Conservation (phyloP, 2,329 filamentous ascomycete species). For the Cladophialophora chaetospira region DNA sequence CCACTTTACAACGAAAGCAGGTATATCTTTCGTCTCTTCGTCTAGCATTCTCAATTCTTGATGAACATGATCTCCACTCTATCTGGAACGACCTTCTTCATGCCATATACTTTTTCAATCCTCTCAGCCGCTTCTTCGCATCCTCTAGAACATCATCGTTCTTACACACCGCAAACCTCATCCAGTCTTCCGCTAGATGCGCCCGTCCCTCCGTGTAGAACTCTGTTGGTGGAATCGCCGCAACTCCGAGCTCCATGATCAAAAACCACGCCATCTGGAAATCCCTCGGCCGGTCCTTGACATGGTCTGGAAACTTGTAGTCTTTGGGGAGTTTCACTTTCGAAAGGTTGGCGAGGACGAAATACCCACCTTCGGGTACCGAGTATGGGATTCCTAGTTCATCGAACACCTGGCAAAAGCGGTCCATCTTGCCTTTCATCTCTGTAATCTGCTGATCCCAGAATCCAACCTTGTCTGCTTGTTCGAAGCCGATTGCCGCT, state of each 20-base stretch:
- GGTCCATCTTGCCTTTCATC: constrained; percentile 86
- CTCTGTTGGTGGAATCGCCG: constrained; percentile 93
- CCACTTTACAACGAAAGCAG: too few species aligned
- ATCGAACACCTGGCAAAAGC: constrained; percentile 79
- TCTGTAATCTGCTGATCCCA: constrained; percentile 81
- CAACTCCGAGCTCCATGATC: constrained; percentile 93
- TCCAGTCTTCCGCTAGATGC: constrained; percentile 85
- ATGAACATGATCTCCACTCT: too few species aligned
- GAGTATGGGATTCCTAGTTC: constrained; percentile 80
- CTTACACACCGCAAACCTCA: constrained; percentile 96
- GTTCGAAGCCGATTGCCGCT: constrained; percentile 87
- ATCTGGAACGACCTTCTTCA: too few species aligned
- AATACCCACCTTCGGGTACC: constrained; percentile 95
- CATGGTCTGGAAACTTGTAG: constrained; percentile 88
- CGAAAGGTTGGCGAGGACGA: constrained; percentile 89
- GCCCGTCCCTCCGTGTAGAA: constrained; percentile 89
- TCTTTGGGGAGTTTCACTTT: constrained; percentile 80
- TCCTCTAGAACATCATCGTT: constrained; percentile 79
- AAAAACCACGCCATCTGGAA: constrained; percentile 96
- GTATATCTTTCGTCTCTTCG: too few species aligned
- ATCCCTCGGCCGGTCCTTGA: constrained; percentile 81
- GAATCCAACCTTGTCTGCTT: constrained; percentile 81
- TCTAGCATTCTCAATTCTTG: too few species aligned
- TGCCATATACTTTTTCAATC: constrained; percentile 69
- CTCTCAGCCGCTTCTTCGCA: constrained; percentile 73